phyloP scores from a whole-genome alignment of 306 rosid species.

The Dalbergia oliveri region DNA sequence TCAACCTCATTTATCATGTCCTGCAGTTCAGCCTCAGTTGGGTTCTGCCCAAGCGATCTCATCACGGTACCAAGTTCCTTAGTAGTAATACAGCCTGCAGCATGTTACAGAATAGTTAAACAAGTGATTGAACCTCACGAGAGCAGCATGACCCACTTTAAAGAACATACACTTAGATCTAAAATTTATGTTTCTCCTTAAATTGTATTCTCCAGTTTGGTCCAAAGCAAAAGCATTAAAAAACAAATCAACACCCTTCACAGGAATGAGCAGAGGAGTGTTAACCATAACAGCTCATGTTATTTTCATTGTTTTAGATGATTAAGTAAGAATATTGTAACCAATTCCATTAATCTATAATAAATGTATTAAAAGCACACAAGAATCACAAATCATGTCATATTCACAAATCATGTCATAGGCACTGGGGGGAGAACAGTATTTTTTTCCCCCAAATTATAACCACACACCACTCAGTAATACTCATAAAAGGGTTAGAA shows the following conservation, averaged over 20 bases:
- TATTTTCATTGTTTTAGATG: background rate
- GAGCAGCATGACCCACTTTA: background rate
- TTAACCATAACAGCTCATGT: background rate
- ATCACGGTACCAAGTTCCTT: slow-evolving; percentile 86
- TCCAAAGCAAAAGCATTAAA: slow-evolving; percentile 19
- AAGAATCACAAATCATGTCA: background rate
- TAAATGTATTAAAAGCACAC: background rate
- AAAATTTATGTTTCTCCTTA: slow-evolving; percentile 3
- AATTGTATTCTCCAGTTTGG: background rate
- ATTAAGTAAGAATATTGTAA: background rate
- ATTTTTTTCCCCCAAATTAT: background rate
- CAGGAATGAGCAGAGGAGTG: background rate
- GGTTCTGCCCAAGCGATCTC: slow-evolving; percentile 88
- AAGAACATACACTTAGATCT: background rate
- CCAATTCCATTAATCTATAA: slow-evolving; percentile 20
- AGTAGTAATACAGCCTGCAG: slow-evolving; percentile 79
- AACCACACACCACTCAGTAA: background rate
- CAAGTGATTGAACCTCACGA: background rate
- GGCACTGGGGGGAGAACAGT: background rate
- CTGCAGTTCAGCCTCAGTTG: slow-evolving; percentile 85
- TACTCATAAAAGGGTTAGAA: background rate
- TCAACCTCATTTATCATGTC: slow-evolving; percentile 92
- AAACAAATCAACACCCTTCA: background rate
- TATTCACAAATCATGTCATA: background rate
- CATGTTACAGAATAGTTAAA: slow-evolving; percentile 4